Evolutionary conservation across 306 rosid species (phyloP), one percentile per base, ranked within the genome.

Genomic region (Malus domestica): DNA sequence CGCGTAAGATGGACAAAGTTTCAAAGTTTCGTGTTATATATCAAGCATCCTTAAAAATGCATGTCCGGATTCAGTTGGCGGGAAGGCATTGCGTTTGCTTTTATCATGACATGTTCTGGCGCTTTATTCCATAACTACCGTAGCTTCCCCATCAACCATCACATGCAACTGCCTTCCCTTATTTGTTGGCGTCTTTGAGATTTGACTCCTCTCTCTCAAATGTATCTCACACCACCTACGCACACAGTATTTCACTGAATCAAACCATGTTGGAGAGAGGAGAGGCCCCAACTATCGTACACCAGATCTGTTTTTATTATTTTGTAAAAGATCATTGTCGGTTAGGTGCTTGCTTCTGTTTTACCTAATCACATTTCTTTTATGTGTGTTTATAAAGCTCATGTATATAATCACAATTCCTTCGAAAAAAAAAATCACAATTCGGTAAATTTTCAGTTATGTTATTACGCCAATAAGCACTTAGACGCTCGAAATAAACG

Each of bases 61-160:
- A 4, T 20, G 27, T 2, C 27, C 16, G 49, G 78, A n/a, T 61
- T 25, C 30, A 51, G 42, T 33, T 78, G 76, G 81, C 65, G 76
- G 66, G 76, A 78, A 71, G 22, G 42, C 12, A 49, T 18, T 68
- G 42, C 51, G 67, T 38, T 44, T 45, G 75, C 8, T 22, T 78
- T 30, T 70, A 62, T 45, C 5, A 44, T 62, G 59, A 29, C 70
- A 29, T 49, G 62, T 46, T 45, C 14, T 25, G 59, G 72, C 59
- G 20, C 54, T 30, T 52, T 61, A 60, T n/a, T 15, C 80, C 80
- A 52, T 32, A 69, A 64, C 83, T n/a, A 60, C 79, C 71, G 49
- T 64, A 6, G 6, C 75, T 79, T 57, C 23, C 55, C 68, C 68
- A 68, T 49, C 55, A 59, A 11, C 35, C 65, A 16, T 55, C 80